Evolutionary conservation across 192 early-diverging fungal species (phyloP).

Genomic region (Anaeromyces robustus): DNA sequence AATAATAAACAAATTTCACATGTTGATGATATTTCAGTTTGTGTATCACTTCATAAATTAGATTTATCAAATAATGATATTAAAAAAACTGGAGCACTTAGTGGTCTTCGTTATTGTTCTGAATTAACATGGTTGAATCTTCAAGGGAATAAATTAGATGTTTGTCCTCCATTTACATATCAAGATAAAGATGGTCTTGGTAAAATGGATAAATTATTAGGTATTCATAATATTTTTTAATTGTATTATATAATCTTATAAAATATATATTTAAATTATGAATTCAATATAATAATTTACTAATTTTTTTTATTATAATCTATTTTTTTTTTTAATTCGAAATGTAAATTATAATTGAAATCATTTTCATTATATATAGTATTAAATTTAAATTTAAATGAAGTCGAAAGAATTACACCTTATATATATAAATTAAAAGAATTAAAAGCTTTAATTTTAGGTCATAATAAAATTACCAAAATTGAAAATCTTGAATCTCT

Average conservation of each 20-base stretch:
- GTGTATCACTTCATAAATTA: constrained; percentile 39
- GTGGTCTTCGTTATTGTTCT: constrained; percentile 29
- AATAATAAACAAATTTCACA: constrained; percentile 37
- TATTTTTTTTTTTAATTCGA: too few species aligned
- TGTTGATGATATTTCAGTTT: constrained; percentile 53
- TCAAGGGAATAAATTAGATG: constrained; percentile 39
- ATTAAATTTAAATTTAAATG: not conserved
- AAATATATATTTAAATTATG: too few species aligned
- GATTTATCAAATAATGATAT: constrained; percentile 41
- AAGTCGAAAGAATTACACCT: constrained; percentile 31
- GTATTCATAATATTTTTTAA: constrained; percentile 13
- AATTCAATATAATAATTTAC: too few species aligned
- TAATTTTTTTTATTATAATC: too few species aligned
- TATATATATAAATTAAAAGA: constrained; percentile 32
- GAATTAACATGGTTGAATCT: constrained; percentile 50
- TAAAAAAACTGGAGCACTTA: constrained; percentile 23
- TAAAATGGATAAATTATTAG: constrained; percentile 36
- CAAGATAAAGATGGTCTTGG: constrained; percentile 1
- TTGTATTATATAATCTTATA: too few species aligned
- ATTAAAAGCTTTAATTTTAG: constrained; percentile 65
- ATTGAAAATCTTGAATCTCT: constrained; percentile 48
- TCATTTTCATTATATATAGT: constrained; percentile 1
- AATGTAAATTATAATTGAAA: too few species aligned
- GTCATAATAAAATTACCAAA: constrained; percentile 50
- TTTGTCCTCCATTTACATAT: not conserved